These are phyloP conservation scores for Neostapfia colusana DNA, from an alignment of 176 grass and related monocot species.

Conservation along the genomic window DNA sequence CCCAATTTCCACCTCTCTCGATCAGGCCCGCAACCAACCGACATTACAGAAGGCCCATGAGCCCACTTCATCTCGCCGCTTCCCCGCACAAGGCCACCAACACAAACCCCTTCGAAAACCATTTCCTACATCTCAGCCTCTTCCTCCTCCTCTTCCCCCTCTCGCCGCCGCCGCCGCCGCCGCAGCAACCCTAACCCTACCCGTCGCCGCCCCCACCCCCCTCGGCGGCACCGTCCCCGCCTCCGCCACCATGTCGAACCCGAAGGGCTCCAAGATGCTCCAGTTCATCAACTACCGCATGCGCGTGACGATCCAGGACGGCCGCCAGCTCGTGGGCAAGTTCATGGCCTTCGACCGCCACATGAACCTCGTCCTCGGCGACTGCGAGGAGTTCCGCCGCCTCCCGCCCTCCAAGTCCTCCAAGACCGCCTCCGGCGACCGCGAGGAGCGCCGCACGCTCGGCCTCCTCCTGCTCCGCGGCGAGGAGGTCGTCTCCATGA, in stretches of 20 bases:
- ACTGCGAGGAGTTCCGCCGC: slow-evolving; percentile 99
- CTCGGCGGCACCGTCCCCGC: background rate
- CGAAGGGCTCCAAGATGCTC: slow-evolving; percentile 98
- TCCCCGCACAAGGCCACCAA: slow-evolving; percentile 1
- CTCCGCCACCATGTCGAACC: slow-evolving; percentile 83
- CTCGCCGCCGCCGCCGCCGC: background rate
- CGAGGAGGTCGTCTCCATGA: slow-evolving; percentile 97
- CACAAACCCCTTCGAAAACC: slow-evolving; percentile 36
- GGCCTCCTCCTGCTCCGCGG: slow-evolving; percentile 92
- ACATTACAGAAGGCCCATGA: slow-evolving; percentile 22
- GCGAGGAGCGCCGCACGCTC: slow-evolving; percentile 92
- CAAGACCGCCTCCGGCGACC: slow-evolving; percentile 62
- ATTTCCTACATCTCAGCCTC: background rate
- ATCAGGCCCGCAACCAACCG: background rate
- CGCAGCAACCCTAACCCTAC: slow-evolving; percentile 57
- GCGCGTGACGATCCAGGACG: slow-evolving; percentile 98
- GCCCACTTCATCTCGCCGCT: background rate
- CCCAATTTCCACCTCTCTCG: background rate
- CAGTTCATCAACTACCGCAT: slow-evolving; percentile 98
- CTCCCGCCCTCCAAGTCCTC: slow-evolving; percentile 79
- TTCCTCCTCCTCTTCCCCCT: background rate
- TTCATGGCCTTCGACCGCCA: slow-evolving; percentile 99
- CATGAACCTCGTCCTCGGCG: slow-evolving; percentile 98
- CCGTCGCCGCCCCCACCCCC: background rate
- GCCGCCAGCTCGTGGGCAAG: slow-evolving; percentile 91